These are phyloP conservation scores for Phalaenopsis aphrodite DNA, from an alignment of 106 monocot species.

Conservation along the genomic window DNA sequence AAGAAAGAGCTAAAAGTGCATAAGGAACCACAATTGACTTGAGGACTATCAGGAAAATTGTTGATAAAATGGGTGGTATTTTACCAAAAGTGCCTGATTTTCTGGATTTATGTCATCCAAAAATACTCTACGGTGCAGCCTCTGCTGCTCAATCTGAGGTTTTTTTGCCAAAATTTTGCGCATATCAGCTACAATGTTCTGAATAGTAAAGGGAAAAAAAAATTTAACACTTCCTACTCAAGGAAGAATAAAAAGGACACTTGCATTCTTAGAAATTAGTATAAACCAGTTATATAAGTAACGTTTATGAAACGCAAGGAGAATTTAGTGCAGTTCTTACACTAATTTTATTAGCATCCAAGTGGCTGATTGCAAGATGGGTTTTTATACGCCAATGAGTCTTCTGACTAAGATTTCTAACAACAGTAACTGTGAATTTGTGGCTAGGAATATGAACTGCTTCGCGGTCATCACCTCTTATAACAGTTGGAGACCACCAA, in stretches of 20 bases:
- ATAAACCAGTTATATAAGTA: neutral
- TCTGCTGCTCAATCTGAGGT: constrained; percentile 97
- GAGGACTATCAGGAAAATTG: neutral
- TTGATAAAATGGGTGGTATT: neutral
- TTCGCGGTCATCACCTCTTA: constrained; percentile 95
- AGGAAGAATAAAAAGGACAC: neutral
- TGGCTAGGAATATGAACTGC: constrained; percentile 98
- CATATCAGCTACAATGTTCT: constrained; percentile 99
- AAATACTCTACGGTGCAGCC: constrained; percentile 93
- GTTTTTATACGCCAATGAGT: constrained; percentile 99
- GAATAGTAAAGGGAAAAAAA: neutral
- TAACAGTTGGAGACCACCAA: constrained; percentile 98
- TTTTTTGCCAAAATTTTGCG: constrained; percentile 95
- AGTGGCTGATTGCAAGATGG: constrained; percentile 91
- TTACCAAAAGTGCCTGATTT: constrained; percentile 95
- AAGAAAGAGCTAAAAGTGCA: no score
- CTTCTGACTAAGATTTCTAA: constrained; percentile 94
- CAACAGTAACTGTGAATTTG: constrained; percentile 84
- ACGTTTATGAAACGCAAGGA: neutral
- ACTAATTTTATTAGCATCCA: constrained; percentile 91
- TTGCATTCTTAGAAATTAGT: neutral
- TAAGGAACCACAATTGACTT: neutral
- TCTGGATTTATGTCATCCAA: constrained; percentile 87
- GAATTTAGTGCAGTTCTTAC: constrained; percentile 26
- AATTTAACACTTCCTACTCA: neutral